Percentiles rank a stretch among this genome's conserved stretches.
phyloP scores from a whole-genome alignment of 2,329 filamentous ascomycete species.

The Pestalotiopsis sp. region DNA sequence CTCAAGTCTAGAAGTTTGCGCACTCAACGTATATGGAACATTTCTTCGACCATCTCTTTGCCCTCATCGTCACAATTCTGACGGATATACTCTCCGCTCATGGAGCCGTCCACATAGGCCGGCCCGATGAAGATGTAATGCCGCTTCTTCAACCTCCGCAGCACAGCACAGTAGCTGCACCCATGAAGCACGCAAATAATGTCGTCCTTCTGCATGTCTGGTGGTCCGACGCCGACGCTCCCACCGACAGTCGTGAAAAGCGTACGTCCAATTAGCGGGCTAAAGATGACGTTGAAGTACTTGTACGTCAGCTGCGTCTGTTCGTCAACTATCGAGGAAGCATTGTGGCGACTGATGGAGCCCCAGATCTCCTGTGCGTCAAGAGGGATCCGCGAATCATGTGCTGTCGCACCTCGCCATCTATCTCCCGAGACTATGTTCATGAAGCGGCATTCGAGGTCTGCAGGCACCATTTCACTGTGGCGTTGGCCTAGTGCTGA shows the following conservation, averaged over 20 bases:
- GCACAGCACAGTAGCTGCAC: conserved; percentile 3
- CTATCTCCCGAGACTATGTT: conserved; percentile 2
- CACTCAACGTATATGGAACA: not conserved
- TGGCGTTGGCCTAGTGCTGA: not conserved
- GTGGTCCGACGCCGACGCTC: not conserved
- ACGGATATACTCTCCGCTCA: conserved; percentile 3
- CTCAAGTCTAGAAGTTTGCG: not conserved
- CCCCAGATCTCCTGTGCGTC: not conserved
- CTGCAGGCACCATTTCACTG: not conserved
- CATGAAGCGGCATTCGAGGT: not conserved
- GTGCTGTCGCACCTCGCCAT: conserved; percentile 6
- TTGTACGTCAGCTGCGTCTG: not conserved
- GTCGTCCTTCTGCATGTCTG: conserved; percentile 3
- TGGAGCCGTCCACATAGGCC: not conserved
- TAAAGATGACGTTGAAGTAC: conserved; percentile 4
- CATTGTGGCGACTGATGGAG: not conserved
- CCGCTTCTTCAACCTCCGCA: not conserved
- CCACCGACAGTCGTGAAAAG: not conserved
- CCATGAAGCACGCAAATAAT: conserved; percentile 6
- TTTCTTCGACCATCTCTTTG: not conserved
- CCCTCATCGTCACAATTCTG: conserved; percentile 1
- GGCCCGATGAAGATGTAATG: conserved; percentile 6
- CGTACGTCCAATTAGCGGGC: not conserved
- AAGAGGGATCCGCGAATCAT: not conserved
- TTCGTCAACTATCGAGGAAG: not conserved